Base-by-base conservation (phyloP, 805 yeast genomes). In the Teunomyces stri region DNA sequence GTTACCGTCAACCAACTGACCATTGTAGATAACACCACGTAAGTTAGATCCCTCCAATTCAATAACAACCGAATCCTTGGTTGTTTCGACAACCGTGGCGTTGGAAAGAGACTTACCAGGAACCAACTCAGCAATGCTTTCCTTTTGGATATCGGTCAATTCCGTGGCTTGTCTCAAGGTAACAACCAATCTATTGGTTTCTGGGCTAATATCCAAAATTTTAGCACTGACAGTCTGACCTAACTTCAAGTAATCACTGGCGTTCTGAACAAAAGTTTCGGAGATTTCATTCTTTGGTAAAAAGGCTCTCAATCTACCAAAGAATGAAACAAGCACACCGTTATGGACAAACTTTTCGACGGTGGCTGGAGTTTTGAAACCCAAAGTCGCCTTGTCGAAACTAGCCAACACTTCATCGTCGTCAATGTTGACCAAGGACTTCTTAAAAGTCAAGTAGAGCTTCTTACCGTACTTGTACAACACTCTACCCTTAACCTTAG, bases 221-320 rank as follows among this genome's bases (percentile, higher is more conserved):
- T 84, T 81, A 6, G 88, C 95, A 20, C 55, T 57, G 33, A 94
- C 84, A 1, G 96, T 84, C 68, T 94, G 98, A 4, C 96, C 96
- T 12, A 87, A 60, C 53, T 82, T 82, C 56, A 92, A 76, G 64
- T 85, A 86, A 54, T 90, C 92, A 54, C 78, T 80, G 15, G 96
- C 90, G 46, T 81, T 80, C 44, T 74, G 76, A 34, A 91, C 94
- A 62, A 79, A 88, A 1, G 96, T 82, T 67, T 94, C 98, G 45
- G 95, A 85, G 58, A 94, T 87, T 70, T 94, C 98, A 46, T 84
- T 74, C 53, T 84, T 81, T 27, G 99, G 98, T 51, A 94, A 72
- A 62, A 81, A 91, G 0, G 90, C 99, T 54, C 76, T 80, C 37
- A 88, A 64, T 45, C 76, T 75, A 46, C 94, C 96, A 59, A 89